Evolutionary conservation across 2,329 filamentous ascomycete species (phyloP), one percentile per base, ranked within the genome.

Genomic region (Fusarium sp.): DNA sequence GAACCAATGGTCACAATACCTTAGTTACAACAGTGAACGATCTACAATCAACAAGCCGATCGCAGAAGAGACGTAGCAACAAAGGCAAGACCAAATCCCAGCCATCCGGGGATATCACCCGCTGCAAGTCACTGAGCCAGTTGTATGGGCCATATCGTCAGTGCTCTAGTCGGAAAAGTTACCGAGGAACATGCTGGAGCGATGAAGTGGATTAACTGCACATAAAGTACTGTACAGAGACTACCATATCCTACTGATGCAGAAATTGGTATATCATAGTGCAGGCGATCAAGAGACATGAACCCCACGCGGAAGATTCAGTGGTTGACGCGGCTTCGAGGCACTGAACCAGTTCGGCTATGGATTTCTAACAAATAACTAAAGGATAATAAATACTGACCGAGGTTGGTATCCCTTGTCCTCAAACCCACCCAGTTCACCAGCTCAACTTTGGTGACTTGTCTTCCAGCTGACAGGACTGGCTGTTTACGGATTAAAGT

Each of bases 71-170:
- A 58, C n/a, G n/a, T 32, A 70, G 41, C 30, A 59, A 66, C 32
- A 18, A 42, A 59, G 47, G 20, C 26, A 32, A 36, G 53, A 24
- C 32, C 44, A 35, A 51, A 59, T 8, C 32, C 24, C 22, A 35
- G 24, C 24, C n/a, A 66, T 7, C 47, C 28, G 30, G 51, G 36
- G 47, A 35, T 28, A 17, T 36, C 36, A 41, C 66, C 67, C 32
- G 60, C 66, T 70, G 66, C 60, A 55, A 66, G 62, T 57, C 47
- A 59, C 22, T 35, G 64, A 50, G 26, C 61, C 44, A 66, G 42
- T 32, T 64, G 38, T 44, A 54, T 38, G 18, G 36, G 45, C 58
- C 41, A 45, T 66, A 53, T 70, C 45, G 24, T 48, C 50, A 63
- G 66, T 44, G 30, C n/a, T 54, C 66, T 48, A 66, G 59, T 36